Conservation (phyloP, 1,284 basidiomycete genomes). For the Ceratobasidium sp. region DNA sequence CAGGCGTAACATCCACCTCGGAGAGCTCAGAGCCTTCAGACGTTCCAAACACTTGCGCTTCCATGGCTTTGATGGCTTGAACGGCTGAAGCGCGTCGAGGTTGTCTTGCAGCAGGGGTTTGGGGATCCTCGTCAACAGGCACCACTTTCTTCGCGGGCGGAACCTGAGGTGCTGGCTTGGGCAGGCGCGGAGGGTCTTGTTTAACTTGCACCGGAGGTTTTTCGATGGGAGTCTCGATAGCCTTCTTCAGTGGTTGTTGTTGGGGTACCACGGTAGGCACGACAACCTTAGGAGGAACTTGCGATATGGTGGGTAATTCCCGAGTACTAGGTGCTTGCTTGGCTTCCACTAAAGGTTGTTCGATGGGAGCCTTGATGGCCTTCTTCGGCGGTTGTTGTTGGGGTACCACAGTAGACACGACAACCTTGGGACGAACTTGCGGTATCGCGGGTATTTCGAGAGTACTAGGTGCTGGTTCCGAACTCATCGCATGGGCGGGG, state of each 20-base stretch:
- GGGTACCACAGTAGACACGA: no score
- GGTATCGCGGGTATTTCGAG: no score
- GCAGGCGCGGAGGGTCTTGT: no score
- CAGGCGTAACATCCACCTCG: slow-evolving; percentile 1
- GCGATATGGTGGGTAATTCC: background rate
- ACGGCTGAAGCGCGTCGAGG: slow-evolving; percentile 13
- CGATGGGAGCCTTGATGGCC: no score
- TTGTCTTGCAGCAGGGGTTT: background rate
- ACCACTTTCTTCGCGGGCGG: background rate
- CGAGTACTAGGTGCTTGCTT: background rate
- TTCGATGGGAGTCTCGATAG: background rate
- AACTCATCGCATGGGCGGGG: no score
- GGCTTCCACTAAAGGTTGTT: no score
- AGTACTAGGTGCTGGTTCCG: no score
- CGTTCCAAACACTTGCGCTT: background rate
- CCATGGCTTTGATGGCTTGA: slow-evolving; percentile 1
- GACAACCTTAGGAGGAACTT: background rate
- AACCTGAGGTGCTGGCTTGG: background rate
- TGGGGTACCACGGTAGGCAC: background rate
- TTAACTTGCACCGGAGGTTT: background rate
- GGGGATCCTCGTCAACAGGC: background rate
- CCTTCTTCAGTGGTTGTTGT: background rate
- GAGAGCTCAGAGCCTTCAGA: background rate
- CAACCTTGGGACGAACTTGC: no score
- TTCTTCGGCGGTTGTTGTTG: no score